Evolutionary conservation across 192 early-diverging fungal species (phyloP).

Genomic region (Mycoemilia scoparia): DNA sequence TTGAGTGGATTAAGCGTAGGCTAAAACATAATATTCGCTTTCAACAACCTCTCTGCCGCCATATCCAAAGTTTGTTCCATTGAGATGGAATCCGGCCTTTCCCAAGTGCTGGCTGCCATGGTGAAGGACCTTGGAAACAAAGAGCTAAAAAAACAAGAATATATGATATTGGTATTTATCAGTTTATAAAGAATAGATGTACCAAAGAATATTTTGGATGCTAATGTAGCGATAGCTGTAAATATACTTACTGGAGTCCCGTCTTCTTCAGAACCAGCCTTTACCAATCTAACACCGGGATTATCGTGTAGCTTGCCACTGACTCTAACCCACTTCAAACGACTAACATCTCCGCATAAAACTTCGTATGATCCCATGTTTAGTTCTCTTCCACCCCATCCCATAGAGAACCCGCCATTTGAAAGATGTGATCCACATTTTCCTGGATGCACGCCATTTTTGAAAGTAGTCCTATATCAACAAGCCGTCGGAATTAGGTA

Average conservation of each 20-base stretch:
- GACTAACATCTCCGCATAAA: slow-evolving; percentile 32
- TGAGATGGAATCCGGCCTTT: slow-evolving; percentile 17
- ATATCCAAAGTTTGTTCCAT: slow-evolving; percentile 15
- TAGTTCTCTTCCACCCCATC: slow-evolving; percentile 29
- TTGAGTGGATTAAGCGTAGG: slow-evolving; percentile 2
- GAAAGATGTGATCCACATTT: slow-evolving; percentile 22
- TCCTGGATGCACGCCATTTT: slow-evolving; percentile 28
- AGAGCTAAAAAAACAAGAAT: no score
- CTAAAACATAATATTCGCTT: slow-evolving; percentile 11
- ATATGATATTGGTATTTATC: no score
- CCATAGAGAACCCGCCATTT: slow-evolving; percentile 25
- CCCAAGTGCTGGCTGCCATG: slow-evolving; percentile 15
- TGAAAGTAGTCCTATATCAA: no score
- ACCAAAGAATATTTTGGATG: no score
- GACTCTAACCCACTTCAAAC: slow-evolving; percentile 25
- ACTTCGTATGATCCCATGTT: slow-evolving; percentile 30
- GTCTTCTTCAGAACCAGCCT: slow-evolving; percentile 16
- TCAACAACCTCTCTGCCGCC: slow-evolving; percentile 6
- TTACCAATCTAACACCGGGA: slow-evolving; percentile 1
- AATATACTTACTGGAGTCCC: no score
- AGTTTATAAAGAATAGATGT: no score
- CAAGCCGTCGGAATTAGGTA: no score
- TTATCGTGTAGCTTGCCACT: slow-evolving; percentile 13
- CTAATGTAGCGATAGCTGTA: no score
- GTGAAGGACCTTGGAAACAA: slow-evolving; percentile 10